These are phyloP conservation scores for Myxozyma geophila DNA, from an alignment of 805 yeast genomes.

Conservation along the genomic window DNA sequence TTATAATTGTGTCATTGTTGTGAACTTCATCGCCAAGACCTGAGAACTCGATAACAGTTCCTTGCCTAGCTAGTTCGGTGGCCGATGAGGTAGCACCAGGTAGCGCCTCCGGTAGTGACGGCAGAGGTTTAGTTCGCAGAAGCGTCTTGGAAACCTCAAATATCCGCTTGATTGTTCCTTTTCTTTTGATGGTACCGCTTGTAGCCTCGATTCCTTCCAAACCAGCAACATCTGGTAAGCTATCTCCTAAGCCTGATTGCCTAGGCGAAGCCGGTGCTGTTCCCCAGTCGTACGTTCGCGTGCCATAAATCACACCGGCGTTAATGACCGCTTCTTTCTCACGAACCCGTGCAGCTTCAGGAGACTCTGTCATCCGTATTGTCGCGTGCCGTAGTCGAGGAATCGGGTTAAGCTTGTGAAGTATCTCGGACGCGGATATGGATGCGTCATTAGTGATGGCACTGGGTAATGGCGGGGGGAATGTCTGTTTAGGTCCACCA, in stretches of 20 bases:
- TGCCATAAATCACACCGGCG: constrained; percentile 50
- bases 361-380: constrained; percentile 11
- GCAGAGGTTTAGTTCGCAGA: constrained; percentile 15
- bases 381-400: constrained; percentile 17
- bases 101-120: constrained; percentile 8
- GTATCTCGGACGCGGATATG: neutral
- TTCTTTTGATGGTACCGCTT: neutral
- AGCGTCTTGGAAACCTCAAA: constrained; percentile 14
- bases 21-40: neutral
- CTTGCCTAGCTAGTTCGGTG: constrained; percentile 7
- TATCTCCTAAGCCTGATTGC: neutral
- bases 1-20: neutral
- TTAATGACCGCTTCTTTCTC: constrained; percentile 22
- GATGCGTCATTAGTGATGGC: neutral
- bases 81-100: neutral
- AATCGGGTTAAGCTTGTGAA: constrained; percentile 13
- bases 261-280: constrained; percentile 5
- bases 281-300: constrained; percentile 59
- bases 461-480: neutral
- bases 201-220: neutral
- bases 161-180: constrained; percentile 16
- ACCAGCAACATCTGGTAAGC: too few species aligned
- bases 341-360: constrained; percentile 14
- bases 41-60: constrained; percentile 7
- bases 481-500: neutral